Base-by-base conservation (phyloP, 257 asterid species). In the Perilla frutescens region DNA sequence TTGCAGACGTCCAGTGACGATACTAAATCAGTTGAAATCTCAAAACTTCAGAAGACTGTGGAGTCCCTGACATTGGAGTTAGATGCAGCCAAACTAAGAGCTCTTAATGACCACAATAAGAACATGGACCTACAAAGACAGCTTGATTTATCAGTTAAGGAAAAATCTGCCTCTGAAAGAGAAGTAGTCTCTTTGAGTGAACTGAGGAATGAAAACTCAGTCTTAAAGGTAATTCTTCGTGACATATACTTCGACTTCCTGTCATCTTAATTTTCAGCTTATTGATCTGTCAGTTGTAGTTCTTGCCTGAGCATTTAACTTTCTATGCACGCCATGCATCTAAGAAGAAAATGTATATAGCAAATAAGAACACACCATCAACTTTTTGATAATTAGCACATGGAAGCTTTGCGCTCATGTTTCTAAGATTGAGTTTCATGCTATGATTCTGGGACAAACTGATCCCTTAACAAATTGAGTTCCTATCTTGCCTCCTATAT, bases 11-110 rank as follows among this genome's bases (percentile, higher is more conserved):
- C 98, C 32, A 87, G 78, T 79, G 99, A 95, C 45, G 97, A 95
- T 82, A 87, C 92, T 39, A 92, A 87, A 80, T 68, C 81, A 68
- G 88, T 84, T 81, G 98, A 95, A 77, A 83, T 92, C 48, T 86
- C 96, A 70, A 95, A 89, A 85, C 97, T 95, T 83, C 89, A 89
- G 61, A 92, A 95, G 89, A 87, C 86, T 48, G 87, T 92, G 69
- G 97, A 90, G 85, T 88, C 98, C 58, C 80, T 92, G 65, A 86
- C 78, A 75, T 86, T 92, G 81, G 96, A 92, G 75, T 77, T 90
- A 47, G 97, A 95, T 79, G 97, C 97, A 51, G 92, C 97, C 29
- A 95, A 87, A 82, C 96, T 95, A 68, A 91, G 96, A 67, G 87
- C 91, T 65, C 94, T 95, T 59, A 95, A 88, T 79, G 98, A 91